Conservation (phyloP, 148 eudicot genomes). For the Dianthus caryophyllus region DNA sequence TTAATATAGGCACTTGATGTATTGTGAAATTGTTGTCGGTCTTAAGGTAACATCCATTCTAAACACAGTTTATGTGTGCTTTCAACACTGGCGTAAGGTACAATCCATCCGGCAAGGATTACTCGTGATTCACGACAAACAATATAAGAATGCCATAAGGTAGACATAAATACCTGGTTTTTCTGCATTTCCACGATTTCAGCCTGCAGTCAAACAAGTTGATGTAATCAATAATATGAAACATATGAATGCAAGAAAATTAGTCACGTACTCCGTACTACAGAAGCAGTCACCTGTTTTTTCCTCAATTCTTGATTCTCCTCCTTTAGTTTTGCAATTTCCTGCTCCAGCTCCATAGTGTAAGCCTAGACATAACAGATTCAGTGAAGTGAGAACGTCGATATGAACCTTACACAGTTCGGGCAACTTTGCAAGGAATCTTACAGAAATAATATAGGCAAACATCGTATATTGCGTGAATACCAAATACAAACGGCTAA, state of each 20-base stretch:
- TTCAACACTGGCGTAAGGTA: neutral
- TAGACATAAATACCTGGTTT: constrained; percentile 76
- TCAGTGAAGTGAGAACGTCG: neutral
- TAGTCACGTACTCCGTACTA: neutral
- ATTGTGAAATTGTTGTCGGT: neutral
- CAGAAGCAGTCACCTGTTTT: constrained; percentile 59
- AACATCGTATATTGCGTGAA: neutral
- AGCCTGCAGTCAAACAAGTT: constrained; percentile 42
- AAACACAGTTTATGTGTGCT: no score
- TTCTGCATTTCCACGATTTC: constrained; percentile 78
- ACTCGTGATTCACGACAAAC: no score
- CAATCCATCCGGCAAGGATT: no score
- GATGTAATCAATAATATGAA: neutral
- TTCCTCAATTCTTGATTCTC: constrained; percentile 59
- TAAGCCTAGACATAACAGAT: constrained; percentile 48
- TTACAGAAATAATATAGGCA: neutral
- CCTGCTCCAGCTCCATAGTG: constrained; percentile 81
- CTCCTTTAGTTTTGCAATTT: constrained; percentile 73
- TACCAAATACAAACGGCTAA: neutral
- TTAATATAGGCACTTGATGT: no score
- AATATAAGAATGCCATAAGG: neutral
- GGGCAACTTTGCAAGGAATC: neutral
- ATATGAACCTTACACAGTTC: neutral
- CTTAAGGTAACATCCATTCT: no score
- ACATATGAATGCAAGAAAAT: neutral